Percentiles rank a stretch among this genome's conserved stretches.
phyloP scores from a whole-genome alignment of 116 monocot species.

The Posidonia oceanica region DNA sequence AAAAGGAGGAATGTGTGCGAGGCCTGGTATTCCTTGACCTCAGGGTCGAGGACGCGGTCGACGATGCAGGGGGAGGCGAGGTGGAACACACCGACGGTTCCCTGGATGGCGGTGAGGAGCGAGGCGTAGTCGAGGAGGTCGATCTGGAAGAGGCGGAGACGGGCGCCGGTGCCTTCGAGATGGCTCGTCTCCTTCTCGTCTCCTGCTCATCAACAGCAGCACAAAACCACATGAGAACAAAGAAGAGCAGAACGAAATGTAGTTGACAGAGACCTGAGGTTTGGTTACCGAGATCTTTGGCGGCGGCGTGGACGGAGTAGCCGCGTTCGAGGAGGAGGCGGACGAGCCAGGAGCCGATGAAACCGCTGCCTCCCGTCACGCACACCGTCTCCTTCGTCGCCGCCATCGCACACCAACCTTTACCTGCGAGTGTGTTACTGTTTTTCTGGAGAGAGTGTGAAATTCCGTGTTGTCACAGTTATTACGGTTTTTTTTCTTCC shows the following conservation, averaged over 20 bases:
- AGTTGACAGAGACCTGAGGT: background rate
- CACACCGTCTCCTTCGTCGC: slow-evolving; percentile 20
- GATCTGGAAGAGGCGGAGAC: slow-evolving; percentile 60
- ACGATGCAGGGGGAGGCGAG: slow-evolving; percentile 87
- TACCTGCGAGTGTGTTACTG: no score
- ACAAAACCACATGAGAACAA: background rate
- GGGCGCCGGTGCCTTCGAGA: slow-evolving; percentile 36
- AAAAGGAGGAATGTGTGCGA: background rate
- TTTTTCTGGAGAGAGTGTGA: no score
- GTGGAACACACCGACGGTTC: slow-evolving; percentile 73
- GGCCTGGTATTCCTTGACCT: slow-evolving; percentile 14
- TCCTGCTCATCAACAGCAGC: slow-evolving; percentile 22
- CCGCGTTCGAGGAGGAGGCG: slow-evolving; percentile 73
- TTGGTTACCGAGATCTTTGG: slow-evolving; percentile 34
- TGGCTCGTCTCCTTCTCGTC: slow-evolving; percentile 74
- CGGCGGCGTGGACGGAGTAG: slow-evolving; percentile 80
- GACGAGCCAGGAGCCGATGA: slow-evolving; percentile 89
- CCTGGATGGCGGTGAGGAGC: slow-evolving; percentile 37
- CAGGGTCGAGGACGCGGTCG: slow-evolving; percentile 61
- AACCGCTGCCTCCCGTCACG: slow-evolving; percentile 86
- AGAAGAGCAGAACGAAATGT: background rate
- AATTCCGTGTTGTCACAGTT: no score
- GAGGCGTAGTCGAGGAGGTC: slow-evolving; percentile 64
- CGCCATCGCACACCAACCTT: background rate
- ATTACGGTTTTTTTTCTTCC: no score